These are phyloP conservation scores for Microdochium bolleyi DNA, from an alignment of 2,329 filamentous ascomycete species.

Conservation along the genomic window DNA sequence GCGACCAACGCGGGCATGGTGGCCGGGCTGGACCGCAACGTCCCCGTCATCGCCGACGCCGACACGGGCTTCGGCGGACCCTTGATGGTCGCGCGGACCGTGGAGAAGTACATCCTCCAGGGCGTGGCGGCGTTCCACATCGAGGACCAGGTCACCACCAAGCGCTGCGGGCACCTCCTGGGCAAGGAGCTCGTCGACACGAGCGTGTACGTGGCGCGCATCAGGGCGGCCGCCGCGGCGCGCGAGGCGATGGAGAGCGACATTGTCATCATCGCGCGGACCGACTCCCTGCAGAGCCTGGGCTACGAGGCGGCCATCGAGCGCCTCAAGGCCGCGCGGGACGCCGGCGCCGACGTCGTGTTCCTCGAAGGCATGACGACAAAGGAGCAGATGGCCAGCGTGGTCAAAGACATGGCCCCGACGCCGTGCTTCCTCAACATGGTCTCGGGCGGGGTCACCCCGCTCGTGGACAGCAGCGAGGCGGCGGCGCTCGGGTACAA, in stretches of 20 bases:
- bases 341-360: slow-evolving; percentile 42
- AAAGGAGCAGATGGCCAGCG: slow-evolving; percentile 30
- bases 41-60: slow-evolving; percentile 54
- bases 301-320: slow-evolving; percentile 43
- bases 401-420: slow-evolving; percentile 24
- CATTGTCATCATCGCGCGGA: slow-evolving; percentile 52
- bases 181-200: slow-evolving; percentile 25
- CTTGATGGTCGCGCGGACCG: slow-evolving; percentile 42
- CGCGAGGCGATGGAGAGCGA: slow-evolving; percentile 32
- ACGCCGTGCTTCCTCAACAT: slow-evolving; percentile 23
- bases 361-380: slow-evolving; percentile 44
- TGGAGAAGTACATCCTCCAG: slow-evolving; percentile 18
- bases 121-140: slow-evolving; percentile 22
- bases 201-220: slow-evolving; percentile 17
- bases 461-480: slow-evolving; percentile 16
- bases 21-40: slow-evolving; percentile 43
- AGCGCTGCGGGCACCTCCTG: slow-evolving; percentile 28
- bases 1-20: slow-evolving; percentile 56
- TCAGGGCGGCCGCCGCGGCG: slow-evolving; percentile 21
- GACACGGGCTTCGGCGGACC: slow-evolving; percentile 50
- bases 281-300: slow-evolving; percentile 41
- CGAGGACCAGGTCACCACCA: slow-evolving; percentile 26
- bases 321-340: slow-evolving; percentile 34
- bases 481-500: slow-evolving; percentile 18
- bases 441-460: slow-evolving; percentile 22